Conservation (phyloP, 768 basidiomycete species). For the Suillus placidus region DNA sequence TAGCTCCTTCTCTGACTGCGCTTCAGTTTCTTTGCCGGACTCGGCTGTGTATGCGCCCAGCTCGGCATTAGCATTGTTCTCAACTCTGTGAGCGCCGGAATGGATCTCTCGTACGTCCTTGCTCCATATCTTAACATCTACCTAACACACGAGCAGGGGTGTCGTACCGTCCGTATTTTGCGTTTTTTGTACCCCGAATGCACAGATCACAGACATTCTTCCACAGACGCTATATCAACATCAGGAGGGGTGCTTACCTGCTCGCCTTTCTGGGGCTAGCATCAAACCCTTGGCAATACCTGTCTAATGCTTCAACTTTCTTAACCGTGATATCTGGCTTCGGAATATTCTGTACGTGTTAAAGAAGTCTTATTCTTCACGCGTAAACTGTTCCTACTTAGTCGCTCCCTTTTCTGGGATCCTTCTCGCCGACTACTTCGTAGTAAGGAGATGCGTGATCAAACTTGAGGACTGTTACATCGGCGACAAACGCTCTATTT, state of each 20-base stretch:
- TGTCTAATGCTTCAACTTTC: slow-evolving; percentile 13
- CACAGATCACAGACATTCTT: background rate
- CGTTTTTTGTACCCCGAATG: background rate
- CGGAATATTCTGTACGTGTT: slow-evolving; percentile 14
- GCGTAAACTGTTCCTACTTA: slow-evolving; percentile 2
- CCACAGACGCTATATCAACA: slow-evolving; percentile 15
- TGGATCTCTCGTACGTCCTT: slow-evolving; percentile 22
- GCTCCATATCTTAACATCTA: background rate
- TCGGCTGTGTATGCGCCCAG: slow-evolving; percentile 23
- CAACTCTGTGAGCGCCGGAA: slow-evolving; percentile 23
- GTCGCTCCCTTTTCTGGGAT: slow-evolving; percentile 16
- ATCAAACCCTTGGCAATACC: slow-evolving; percentile 17
- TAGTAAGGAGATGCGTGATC: slow-evolving; percentile 8
- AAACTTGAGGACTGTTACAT: slow-evolving; percentile 14
- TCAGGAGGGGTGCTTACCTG: slow-evolving; percentile 16
- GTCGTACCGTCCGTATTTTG: background rate
- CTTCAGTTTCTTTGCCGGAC: slow-evolving; percentile 23
- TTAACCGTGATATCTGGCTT: slow-evolving; percentile 14
- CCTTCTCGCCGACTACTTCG: slow-evolving; percentile 17
- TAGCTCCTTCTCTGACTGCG: slow-evolving; percentile 8
- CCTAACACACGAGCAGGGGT: background rate
- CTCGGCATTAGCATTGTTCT: slow-evolving; percentile 23
- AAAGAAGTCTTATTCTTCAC: background rate
- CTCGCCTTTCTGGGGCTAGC: slow-evolving; percentile 13
- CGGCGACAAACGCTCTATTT: slow-evolving; percentile 13